Percentiles rank a stretch among this genome's conserved stretches.
These are phyloP conservation scores for Alternaria triticimaculans DNA, from an alignment of 2,329 filamentous ascomycete species.

Conservation along the genomic window DNA sequence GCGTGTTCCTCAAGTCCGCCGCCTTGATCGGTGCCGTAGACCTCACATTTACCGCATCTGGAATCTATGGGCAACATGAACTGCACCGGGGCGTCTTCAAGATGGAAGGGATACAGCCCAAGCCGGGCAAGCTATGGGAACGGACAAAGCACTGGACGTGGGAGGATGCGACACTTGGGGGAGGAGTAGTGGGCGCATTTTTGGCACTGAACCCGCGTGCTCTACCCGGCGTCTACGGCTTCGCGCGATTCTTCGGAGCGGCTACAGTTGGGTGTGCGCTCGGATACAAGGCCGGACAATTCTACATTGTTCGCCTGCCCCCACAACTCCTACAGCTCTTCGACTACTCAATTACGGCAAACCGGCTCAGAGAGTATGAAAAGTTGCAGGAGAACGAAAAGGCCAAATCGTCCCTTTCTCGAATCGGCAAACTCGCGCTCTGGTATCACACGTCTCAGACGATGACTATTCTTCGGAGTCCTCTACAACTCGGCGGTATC, in stretches of 20 bases:
- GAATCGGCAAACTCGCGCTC: slow-evolving; percentile 16
- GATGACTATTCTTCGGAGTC: neutral
- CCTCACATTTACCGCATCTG: slow-evolving; percentile 11
- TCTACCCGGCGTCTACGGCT: slow-evolving; percentile 23
- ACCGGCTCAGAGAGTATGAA: slow-evolving; percentile 5
- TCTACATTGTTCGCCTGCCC: neutral
- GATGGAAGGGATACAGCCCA: slow-evolving; percentile 21
- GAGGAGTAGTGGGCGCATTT: slow-evolving; percentile 21
- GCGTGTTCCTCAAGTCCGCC: slow-evolving; percentile 20
- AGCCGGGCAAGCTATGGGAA: slow-evolving; percentile 29
- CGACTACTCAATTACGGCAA: neutral
- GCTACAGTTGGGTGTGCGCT: slow-evolving; percentile 23
- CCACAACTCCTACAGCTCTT: slow-evolving; percentile 4
- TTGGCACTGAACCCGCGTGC: slow-evolving; percentile 22
- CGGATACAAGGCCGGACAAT: slow-evolving; percentile 9
- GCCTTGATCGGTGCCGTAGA: slow-evolving; percentile 17
- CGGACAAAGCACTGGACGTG: slow-evolving; percentile 21
- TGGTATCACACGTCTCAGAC: slow-evolving; percentile 7
- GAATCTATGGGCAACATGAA: slow-evolving; percentile 21
- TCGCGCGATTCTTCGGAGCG: slow-evolving; percentile 23
- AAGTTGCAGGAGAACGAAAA: slow-evolving; percentile 14
- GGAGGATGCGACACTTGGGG: slow-evolving; percentile 23
- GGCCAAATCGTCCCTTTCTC: slow-evolving; percentile 20
- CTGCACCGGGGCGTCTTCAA: slow-evolving; percentile 28
- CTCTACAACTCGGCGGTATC: slow-evolving; percentile 3